phyloP scores from a whole-genome alignment of 148 eudicot genomes.

The Gaultheria prostrata region DNA sequence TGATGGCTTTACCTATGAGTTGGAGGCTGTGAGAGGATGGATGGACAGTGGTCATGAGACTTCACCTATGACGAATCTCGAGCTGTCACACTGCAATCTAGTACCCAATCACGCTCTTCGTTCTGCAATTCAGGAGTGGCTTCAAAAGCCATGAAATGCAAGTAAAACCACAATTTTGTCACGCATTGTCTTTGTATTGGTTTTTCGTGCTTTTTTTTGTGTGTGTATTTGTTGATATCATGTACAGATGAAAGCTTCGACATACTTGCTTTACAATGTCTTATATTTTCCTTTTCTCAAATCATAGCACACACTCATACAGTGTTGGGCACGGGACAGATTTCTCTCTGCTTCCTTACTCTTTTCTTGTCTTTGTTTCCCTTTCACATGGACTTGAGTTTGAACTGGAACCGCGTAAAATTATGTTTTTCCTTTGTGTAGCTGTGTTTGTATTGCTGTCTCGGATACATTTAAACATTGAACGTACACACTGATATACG shows the following conservation, averaged over 20 bases:
- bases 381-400: background rate
- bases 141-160: slow-evolving; percentile 33
- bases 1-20: slow-evolving; percentile 87
- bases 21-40: slow-evolving; percentile 92
- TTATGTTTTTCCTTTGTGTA: too few species aligned
- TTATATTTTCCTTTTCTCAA: background rate
- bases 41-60: slow-evolving; percentile 73
- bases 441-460: too few species aligned
- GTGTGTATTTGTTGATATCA: background rate
- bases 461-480: too few species aligned
- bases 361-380: background rate
- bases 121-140: slow-evolving; percentile 94
- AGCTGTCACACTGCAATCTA: slow-evolving; percentile 53
- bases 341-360: background rate
- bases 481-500: too few species aligned
- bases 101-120: slow-evolving; percentile 82
- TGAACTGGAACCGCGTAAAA: background rate
- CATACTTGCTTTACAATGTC: background rate
- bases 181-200: background rate
- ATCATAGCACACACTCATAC: background rate
- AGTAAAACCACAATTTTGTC: background rate
- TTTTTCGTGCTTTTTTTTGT: background rate
- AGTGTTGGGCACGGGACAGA: background rate
- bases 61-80: slow-evolving; percentile 76
- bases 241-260: background rate